These are phyloP conservation scores for Fusarium nygamai DNA, from an alignment of 2,329 filamentous ascomycete genomes.

Conservation along the genomic window DNA sequence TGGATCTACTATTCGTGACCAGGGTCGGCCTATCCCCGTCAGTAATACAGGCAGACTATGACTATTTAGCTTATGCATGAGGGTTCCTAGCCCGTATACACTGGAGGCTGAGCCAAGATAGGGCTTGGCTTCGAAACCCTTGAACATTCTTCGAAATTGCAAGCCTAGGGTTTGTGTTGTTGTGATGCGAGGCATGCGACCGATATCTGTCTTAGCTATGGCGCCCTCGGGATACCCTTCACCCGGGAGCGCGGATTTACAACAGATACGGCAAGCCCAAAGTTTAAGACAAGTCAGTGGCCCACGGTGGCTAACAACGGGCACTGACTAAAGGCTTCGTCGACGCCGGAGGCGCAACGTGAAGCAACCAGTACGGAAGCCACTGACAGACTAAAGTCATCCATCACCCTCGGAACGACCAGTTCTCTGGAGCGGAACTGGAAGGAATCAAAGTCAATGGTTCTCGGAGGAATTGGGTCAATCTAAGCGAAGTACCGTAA, in stretches of 20 bases:
- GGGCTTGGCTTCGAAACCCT: conserved; percentile 1
- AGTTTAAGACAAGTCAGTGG: conserved; percentile 1
- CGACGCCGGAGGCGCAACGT: conserved; percentile 24
- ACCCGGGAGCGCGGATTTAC: conserved; percentile 23
- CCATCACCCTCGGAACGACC: background rate
- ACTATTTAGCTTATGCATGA: conserved; percentile 21
- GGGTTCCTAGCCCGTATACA: conserved; percentile 12
- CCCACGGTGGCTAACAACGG: conserved; percentile 12
- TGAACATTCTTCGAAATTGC: conserved; percentile 1
- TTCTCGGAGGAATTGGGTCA: background rate
- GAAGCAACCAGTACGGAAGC: conserved; percentile 27
- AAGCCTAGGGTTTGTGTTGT: conserved; percentile 3
- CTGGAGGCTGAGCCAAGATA: conserved; percentile 16
- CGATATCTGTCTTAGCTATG: conserved; percentile 16
- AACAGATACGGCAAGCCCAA: conserved; percentile 12
- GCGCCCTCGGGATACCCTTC: conserved; percentile 9
- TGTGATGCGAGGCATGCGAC: conserved; percentile 1
- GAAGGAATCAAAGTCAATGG: conserved; percentile 4
- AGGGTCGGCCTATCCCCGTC: conserved; percentile 17
- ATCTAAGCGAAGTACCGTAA: background rate
- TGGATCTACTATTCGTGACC: conserved; percentile 18
- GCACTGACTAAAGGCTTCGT: background rate
- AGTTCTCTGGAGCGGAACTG: background rate
- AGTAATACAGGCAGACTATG: conserved; percentile 15
- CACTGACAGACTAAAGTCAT: conserved; percentile 18